Evolutionary conservation across 441 rosid genomes (phyloP), one percentile per base, ranked within the genome.

Genomic region (Erodium moschatum): DNA sequence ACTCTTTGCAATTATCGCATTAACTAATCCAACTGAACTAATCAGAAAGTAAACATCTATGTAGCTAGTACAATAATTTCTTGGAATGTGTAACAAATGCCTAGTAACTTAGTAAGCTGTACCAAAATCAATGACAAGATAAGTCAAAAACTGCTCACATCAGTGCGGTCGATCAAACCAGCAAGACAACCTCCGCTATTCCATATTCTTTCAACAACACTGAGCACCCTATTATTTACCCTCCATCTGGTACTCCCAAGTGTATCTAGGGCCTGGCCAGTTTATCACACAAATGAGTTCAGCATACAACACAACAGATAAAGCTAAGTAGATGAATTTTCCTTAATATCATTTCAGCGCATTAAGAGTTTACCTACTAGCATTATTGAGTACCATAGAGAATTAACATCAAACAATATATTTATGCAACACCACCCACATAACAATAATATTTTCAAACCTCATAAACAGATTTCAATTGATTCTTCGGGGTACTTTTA

Each of bases 161-260:
- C 96, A 77, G 90, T 92, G 70, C 89, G 86, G 71, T 90, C 89
- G 76, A 95, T 89, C 81, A 95, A 83, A 76, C 85, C 95, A 72
- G 86, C 95, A 66, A 90, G 78, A 69, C 70, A 27, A 68, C 96
- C 99, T 74, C 99, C 99, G 73, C 73, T 84, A 72, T 90, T 87
- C 99, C 99, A 95, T 62, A 95, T 80, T 85, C 96, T 85, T 64
- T 95, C 99, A 31, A 92, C 76, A 66, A 92, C 87, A 71, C 89
- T 78, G 77, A 95, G 89, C 38, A 92, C 78, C 84, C 82, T 86
- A 72, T 84, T 92, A 74, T 89, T 95, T 70, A 95, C 77, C 70
- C 91, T 89, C 99, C 98, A 95, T 76, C 89, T 95, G 69, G 98
- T 86, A 77, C 82, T 86, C 76, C 99, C 99, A 42, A 95, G 86